Conservation (phyloP, 495 filamentous ascomycete genomes). For the Bathelium albidoporum region DNA sequence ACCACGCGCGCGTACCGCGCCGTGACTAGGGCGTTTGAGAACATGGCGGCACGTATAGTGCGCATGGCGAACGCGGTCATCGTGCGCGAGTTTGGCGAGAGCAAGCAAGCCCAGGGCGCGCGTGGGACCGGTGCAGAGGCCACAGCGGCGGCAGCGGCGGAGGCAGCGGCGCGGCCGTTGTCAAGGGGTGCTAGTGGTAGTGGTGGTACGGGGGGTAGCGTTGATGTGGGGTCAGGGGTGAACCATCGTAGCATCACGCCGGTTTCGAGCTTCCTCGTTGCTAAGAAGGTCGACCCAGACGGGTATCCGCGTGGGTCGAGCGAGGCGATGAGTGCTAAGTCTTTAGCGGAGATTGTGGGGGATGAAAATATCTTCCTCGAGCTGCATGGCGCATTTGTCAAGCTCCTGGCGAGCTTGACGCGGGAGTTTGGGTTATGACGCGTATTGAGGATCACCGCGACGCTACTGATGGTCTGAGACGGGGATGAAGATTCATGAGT, state of each 20-base stretch:
- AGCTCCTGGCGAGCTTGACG: conserved; percentile 20
- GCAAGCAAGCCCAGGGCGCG: not conserved
- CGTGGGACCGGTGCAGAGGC: not conserved
- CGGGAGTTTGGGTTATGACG: conserved; percentile 20
- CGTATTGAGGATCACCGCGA: not conserved
- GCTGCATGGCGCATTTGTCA: conserved; percentile 61
- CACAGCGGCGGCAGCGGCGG: conserved; percentile 19
- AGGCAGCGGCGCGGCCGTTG: conserved; percentile 17
- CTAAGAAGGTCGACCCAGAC: conserved; percentile 48
- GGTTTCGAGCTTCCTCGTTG: conserved; percentile 54
- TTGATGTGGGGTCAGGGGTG: not conserved
- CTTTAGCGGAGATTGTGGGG: conserved; percentile 77
- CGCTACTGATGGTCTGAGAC: too few relatives aligned
- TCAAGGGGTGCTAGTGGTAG: not conserved
- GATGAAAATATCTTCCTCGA: conserved; percentile 81
- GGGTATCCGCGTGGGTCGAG: conserved; percentile 38
- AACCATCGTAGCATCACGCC: conserved; percentile 39
- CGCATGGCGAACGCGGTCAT: conserved; percentile 44
- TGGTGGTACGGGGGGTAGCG: not conserved
- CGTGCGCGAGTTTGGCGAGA: conserved; percentile 8
- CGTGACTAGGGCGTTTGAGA: conserved; percentile 64
- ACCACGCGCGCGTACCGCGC: conserved; percentile 67
- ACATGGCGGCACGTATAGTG: conserved; percentile 66
- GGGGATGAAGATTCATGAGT: too few relatives aligned
- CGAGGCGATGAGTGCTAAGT: conserved; percentile 53